A percentile compares a stretch with the other conserved stretches of the same genome.
phyloP scores from a whole-genome alignment of 1,284 basidiomycete species.

The Ustilago trichophora region DNA sequence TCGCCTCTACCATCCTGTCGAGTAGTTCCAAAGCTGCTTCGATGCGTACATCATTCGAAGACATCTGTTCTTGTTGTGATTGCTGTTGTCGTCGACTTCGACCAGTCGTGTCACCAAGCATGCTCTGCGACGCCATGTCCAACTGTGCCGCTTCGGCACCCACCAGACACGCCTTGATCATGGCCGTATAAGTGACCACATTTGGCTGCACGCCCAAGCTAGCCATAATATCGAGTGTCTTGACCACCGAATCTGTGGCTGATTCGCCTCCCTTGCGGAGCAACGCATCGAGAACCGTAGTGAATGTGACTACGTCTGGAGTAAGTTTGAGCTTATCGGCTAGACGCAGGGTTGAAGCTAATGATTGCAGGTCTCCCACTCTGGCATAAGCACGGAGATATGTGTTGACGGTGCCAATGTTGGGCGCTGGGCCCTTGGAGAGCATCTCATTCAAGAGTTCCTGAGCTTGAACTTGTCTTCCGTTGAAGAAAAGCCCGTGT shows the following conservation, averaged over 20 bases:
- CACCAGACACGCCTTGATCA: slow-evolving; percentile 58
- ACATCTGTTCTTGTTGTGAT: too few relatives aligned
- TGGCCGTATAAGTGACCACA: slow-evolving; percentile 54
- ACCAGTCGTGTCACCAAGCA: slow-evolving; percentile 8
- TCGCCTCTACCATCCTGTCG: slow-evolving; percentile 51
- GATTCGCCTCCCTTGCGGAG: slow-evolving; percentile 44
- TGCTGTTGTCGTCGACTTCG: too few relatives aligned
- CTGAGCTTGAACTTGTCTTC: slow-evolving; percentile 27
- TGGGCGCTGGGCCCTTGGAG: slow-evolving; percentile 40
- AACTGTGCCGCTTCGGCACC: slow-evolving; percentile 32
- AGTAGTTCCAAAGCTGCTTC: slow-evolving; percentile 52
- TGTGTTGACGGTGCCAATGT: slow-evolving; percentile 56
- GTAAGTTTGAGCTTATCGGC: slow-evolving; percentile 34
- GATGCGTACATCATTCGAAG: slow-evolving; percentile 19
- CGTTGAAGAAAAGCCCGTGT: slow-evolving; percentile 40
- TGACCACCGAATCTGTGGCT: slow-evolving; percentile 29
- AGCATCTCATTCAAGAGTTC: slow-evolving; percentile 47
- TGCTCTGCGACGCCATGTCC: slow-evolving; percentile 15
- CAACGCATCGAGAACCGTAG: slow-evolving; percentile 57
- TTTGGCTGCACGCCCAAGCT: slow-evolving; percentile 49
- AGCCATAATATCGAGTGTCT: slow-evolving; percentile 52
- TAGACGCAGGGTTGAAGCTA: slow-evolving; percentile 37
- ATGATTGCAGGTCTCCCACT: slow-evolving; percentile 26
- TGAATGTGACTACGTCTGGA: slow-evolving; percentile 60
- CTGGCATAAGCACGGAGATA: slow-evolving; percentile 50